Evolutionary conservation across 345 rosid species (phyloP), one percentile per base, ranked within the genome.

Genomic region (Hevea brasiliensis): DNA sequence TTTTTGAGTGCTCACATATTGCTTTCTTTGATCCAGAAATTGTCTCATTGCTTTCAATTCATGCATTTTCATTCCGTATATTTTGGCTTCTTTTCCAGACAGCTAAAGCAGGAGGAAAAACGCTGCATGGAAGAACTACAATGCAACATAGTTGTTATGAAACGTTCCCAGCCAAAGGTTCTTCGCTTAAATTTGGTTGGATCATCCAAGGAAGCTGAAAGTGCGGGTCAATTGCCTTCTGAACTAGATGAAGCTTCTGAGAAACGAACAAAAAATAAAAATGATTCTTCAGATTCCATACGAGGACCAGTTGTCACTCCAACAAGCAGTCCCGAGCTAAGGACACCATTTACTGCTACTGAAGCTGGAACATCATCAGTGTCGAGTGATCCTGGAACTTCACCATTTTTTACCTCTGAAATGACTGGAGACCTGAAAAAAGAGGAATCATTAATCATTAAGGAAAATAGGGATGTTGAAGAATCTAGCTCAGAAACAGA

Each of bases 341-440:
- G 99, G 73, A 93, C 99, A 44, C 94, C 99, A 29, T 96, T 96
- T 78, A 93, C 98, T 72, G 79, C 88, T 21, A 96, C 99, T 26
- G 99, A 96, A 83, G 95, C 91, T 2, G 99, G 89, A 64, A 91
- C 97, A 47, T 96, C 99, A 41, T 96, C 98, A 24, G 92, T 93
- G 58, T 93, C 99, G 6, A 96, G 99, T 80, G 99, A 93, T 83
- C 92, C 79, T 0, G 99, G 98, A 76, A 89, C 99, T 61, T 96
- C 99, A 26, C 99, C 99, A 0, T 93, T 83, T 69, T 85, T 86
- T 79, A 79, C 77, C 48, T 75, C 88, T 48, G 97, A 86, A 68
- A 79, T 67, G 54, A 92, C 82, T 54, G 89, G 84, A 24, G 88
- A 86, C 77, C 56, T 80, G 76, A 91, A 91, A 89, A 93, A 93